Percentiles rank a stretch among this genome's conserved stretches.
phyloP scores from a whole-genome alignment of 441 rosid genomes.

The Cnidoscolus chayamansa region DNA sequence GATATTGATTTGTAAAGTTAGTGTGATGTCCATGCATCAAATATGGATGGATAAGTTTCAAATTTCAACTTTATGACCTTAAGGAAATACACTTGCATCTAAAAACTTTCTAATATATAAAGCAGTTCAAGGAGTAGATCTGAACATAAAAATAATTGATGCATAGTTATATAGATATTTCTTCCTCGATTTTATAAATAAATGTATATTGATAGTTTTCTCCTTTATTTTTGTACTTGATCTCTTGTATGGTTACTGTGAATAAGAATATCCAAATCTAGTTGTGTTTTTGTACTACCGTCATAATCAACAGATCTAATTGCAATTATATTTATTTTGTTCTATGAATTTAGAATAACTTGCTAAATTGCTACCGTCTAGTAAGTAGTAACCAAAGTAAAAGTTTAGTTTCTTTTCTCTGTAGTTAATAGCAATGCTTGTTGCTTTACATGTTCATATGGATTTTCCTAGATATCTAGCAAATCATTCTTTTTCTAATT shows the following conservation, averaged over 20 bases:
- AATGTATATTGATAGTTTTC: not conserved
- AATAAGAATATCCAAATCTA: not conserved
- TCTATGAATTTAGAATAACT: not conserved
- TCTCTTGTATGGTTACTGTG: not conserved
- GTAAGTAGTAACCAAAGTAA: not conserved
- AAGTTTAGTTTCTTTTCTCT: not conserved
- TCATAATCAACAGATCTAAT: too few relatives aligned
- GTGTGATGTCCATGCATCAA: not conserved
- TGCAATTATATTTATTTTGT: not conserved
- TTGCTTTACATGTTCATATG: too few relatives aligned
- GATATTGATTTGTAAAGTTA: slow-evolving; percentile 1
- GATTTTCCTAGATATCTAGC: too few relatives aligned
- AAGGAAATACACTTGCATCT: too few relatives aligned
- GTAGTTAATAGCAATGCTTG: not conserved
- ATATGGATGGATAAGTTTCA: not conserved
- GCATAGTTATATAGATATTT: not conserved
- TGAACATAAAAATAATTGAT: too few relatives aligned
- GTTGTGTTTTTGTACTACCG: not conserved
- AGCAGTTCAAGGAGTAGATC: too few relatives aligned
- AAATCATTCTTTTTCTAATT: not conserved
- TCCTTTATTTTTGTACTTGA: not conserved
- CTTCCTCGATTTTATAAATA: not conserved
- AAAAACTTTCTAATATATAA: too few relatives aligned
- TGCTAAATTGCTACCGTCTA: not conserved
- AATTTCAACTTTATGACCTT: not conserved